Evolutionary conservation across 2,329 filamentous ascomycete species (phyloP), one percentile per base, ranked within the genome.

Genomic region (Fusarium domesticum): DNA sequence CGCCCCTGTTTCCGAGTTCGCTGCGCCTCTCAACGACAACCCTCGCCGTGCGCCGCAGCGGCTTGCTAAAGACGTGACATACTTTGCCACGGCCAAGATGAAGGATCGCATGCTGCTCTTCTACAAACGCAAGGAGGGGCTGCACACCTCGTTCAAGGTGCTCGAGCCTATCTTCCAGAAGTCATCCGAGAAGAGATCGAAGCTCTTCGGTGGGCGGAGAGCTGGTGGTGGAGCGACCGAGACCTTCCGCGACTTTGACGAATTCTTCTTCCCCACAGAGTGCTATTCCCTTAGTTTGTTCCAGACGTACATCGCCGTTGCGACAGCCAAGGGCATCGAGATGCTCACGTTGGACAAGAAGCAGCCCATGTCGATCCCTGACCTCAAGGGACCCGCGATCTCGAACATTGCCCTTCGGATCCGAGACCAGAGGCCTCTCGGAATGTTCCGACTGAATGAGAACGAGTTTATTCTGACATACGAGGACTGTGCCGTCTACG

Each of bases 261-360:
- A 97, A 57, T 98, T 98, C 69, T 98, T 97, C 70, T 91, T 98
- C 57, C 93, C 93, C 0, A 85, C 88, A 3, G 95, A 98, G 64
- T 96, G 90, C 66, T 96, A 86, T 67, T 89, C 88, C 37, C 87
- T 98, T 64, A 97, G 96, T 67, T 80, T 98, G 40, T 98, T 97
- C 79, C 89, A 96, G 65, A 89, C 86, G 1, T 95, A 90, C 50
- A 86, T 98, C 41, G 89, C 93, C 8, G 89, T 98, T 37, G 85
- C 89, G 16, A 97, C 92, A 1, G 80, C 89, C 32, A 89, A 90
- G 66, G 95, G 93, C 18, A 90, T 98, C 58, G 95, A 98, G 70
- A 87, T 98, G 53, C 80, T 98, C 65, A 97, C 91, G 1, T 77
- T 98, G 19, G 95, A 98, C 71, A 96, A 96, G 73, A 98, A 98